Evolutionary conservation across 1,284 basidiomycete species (phyloP), one percentile per base, ranked within the genome.

Genomic region (Athelia psychrophila): DNA sequence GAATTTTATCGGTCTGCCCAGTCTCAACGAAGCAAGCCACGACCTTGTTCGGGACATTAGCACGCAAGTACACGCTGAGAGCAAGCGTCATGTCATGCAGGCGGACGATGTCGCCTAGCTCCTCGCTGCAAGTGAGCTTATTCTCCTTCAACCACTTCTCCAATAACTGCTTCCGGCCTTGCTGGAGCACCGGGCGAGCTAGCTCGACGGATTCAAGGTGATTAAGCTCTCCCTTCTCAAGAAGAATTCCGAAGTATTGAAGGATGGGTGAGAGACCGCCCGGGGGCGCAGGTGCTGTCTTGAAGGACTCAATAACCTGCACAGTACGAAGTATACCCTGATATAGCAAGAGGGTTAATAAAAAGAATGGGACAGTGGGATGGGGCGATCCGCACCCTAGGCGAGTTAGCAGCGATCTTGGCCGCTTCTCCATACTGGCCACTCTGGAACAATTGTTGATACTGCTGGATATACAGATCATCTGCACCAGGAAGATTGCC

Each of bases 131-230:
- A 56, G 97, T 96, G 58, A 99, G 88, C 91, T 93, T 99, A 78
- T 98, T 98, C 80, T 99, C 97, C 76, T 99, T 99, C 59, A 99
- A 76, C 97, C 97, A 99, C 68, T 99, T 99, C 76, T 99, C 97
- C 23, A 99, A 80, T 44, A 99, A 77, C 65, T 98, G 95, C 75
- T 99, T 99, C 65, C 95, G 86, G 51, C 95, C 95, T 76, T 99
- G 97, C 62, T 93, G 88, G 48, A 99, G 77, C 13, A 99, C 97
- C 20, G 97, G 97, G 49, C 94, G 86, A 0, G 97, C 96, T 42
- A 99, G 85, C 70, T 99, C 97, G 44, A 99, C 75, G 32, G 94
- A 97, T 71, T 99, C 97, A 33, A 90, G 83, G 70, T 96, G 95
- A 76, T 99, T 99, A 54, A 99, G 83, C 72, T 98, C 92, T 35